Evolutionary conservation across 1,284 basidiomycete species (phyloP).

Genomic region (Ceratorhiza oryzae-sativae): DNA sequence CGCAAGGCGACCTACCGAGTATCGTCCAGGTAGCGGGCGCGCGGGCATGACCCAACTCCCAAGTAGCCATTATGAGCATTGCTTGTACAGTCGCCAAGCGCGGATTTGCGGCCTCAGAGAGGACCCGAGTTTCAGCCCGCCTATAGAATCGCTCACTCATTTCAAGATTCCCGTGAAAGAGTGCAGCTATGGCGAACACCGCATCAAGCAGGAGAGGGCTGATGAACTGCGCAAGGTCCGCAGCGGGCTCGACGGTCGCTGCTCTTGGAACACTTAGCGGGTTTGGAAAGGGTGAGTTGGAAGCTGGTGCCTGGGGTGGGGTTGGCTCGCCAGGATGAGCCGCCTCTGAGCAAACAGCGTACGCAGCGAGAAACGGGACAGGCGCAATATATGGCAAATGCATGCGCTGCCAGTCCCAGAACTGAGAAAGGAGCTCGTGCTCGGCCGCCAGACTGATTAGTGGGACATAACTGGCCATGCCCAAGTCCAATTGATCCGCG

Average conservation of each 20-base stretch:
- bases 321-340: constrained; percentile 24
- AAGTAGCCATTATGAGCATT: constrained; percentile 2
- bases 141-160: constrained; percentile 7
- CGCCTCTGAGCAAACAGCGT: constrained; percentile 18
- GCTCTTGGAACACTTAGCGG: constrained; percentile 22
- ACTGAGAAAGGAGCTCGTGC: constrained; percentile 32
- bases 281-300: neutral
- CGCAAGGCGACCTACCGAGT: constrained; percentile 5
- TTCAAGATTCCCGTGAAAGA: constrained; percentile 16
- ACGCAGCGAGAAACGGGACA: constrained; percentile 29
- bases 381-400: constrained; percentile 32
- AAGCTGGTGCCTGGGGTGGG: constrained; percentile 16
- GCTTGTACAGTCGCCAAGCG: constrained; percentile 31
- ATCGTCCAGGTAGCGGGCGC: constrained; percentile 35
- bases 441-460: constrained; percentile 3
- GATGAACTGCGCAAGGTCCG: constrained; percentile 29
- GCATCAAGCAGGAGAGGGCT: constrained; percentile 31
- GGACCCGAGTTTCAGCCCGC: constrained; percentile 2
- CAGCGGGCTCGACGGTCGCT: neutral
- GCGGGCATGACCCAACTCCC: constrained; percentile 30
- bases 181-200: constrained; percentile 29
- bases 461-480: constrained; percentile 19
- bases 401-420: constrained; percentile 40
- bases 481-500: constrained; percentile 3
- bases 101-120: constrained; percentile 20